phyloP scores from a whole-genome alignment of 75 land plant genomes.

The Larix kaempferi region DNA sequence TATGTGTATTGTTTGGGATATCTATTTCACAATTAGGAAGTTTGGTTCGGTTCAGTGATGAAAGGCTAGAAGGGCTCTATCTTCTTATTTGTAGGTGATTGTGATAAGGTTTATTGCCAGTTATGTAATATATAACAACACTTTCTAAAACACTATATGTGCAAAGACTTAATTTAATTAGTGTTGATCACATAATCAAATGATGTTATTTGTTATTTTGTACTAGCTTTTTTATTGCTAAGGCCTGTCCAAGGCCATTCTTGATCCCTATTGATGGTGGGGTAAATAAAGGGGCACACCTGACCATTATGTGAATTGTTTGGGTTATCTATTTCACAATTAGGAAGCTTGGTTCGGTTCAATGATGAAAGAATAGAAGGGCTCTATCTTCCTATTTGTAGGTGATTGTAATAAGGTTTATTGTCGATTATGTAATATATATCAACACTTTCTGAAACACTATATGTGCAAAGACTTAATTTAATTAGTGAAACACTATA shows the following conservation, averaged over 20 bases:
- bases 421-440: neutral
- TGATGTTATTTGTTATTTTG: neutral
- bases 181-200: neutral
- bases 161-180: neutral
- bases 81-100: constrained; percentile 1
- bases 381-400: neutral
- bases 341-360: neutral
- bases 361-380: neutral
- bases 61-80: neutral
- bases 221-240: neutral
- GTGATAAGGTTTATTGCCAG: neutral
- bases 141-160: neutral
- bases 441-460: neutral
- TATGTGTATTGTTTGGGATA: neutral
- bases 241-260: no score
- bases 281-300: neutral
- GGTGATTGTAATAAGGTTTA: constrained; percentile 6
- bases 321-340: neutral
- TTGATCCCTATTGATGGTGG: no score
- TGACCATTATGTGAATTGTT: constrained; percentile 7
- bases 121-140: neutral
- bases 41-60: neutral
- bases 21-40: neutral
- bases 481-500: neutral
- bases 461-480: neutral